Percentiles rank a stretch among this genome's conserved stretches.
Evolutionary conservation across 306 rosid species (phyloP).

Genomic region (Rosa chinensis): DNA sequence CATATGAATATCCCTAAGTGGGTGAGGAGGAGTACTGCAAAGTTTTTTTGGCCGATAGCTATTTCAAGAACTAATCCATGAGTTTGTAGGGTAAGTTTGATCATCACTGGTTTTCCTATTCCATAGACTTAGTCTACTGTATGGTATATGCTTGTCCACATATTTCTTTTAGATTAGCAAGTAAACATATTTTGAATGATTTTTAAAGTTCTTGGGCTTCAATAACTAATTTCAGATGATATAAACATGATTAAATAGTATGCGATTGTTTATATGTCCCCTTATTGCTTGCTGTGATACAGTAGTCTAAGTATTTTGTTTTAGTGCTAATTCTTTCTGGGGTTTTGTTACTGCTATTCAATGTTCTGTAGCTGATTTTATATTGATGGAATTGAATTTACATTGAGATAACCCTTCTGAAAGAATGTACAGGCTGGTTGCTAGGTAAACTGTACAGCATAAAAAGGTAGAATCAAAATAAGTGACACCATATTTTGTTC

Average conservation of each 20-base stretch:
- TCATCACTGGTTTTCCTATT: no score
- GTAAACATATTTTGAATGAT: not conserved
- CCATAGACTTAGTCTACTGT: no score
- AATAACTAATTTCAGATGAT: not conserved
- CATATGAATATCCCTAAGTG: no score
- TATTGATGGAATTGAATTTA: not conserved
- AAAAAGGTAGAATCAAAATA: not conserved
- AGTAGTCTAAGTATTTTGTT: not conserved
- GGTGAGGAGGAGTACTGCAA: no score
- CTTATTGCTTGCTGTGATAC: not conserved
- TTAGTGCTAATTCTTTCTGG: not conserved
- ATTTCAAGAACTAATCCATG: no score
- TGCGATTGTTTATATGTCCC: not conserved
- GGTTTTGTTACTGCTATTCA: not conserved
- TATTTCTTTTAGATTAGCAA: not conserved
- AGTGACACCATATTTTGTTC: not conserved
- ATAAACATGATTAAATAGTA: not conserved
- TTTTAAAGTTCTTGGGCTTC: not conserved
- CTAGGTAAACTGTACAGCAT: not conserved
- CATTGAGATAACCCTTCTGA: no score
- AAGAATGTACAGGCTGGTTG: not conserved
- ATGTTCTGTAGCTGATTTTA: not conserved
- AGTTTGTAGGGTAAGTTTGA: no score
- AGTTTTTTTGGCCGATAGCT: no score
- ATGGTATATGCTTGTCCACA: not conserved